A percentile compares a stretch with the other conserved stretches of the same genome.
These are phyloP conservation scores for Tricholoma saponaceum DNA, from an alignment of 768 basidiomycete genomes.

Conservation along the genomic window DNA sequence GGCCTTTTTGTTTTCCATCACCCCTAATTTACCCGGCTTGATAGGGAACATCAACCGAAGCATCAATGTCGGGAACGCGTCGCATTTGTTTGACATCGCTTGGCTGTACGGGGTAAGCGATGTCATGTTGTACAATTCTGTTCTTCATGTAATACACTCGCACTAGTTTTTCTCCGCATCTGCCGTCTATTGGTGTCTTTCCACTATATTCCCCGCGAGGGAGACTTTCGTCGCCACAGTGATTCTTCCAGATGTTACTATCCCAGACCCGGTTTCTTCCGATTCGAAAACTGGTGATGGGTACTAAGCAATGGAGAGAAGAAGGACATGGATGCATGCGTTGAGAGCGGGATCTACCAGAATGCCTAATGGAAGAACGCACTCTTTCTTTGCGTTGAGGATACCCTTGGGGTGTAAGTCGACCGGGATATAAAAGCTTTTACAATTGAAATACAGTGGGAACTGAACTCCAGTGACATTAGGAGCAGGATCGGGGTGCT, in stretches of 20 bases:
- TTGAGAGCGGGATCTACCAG: neutral
- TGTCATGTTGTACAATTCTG: neutral
- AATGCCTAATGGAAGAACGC: too few relatives aligned
- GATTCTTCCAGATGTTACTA: conserved; percentile 25
- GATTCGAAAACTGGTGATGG: neutral
- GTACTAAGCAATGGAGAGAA: neutral
- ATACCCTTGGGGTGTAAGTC: neutral
- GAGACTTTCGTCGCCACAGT: conserved; percentile 37
- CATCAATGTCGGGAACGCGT: conserved; percentile 56
- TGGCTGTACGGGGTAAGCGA: conserved; percentile 71
- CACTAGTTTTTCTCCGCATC: conserved; percentile 35
- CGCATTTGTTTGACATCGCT: conserved; percentile 61
- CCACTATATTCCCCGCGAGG: conserved; percentile 34
- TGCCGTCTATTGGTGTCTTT: conserved; percentile 32
- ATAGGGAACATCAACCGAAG: conserved; percentile 66
- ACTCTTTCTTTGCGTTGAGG: neutral
- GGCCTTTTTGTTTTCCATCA: conserved; percentile 63
- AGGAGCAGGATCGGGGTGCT: too few relatives aligned
- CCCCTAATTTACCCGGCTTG: conserved; percentile 74
- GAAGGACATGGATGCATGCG: neutral
- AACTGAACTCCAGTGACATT: too few relatives aligned
- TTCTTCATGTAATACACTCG: neutral
- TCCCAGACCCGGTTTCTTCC: neutral
- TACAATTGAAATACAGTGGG: too few relatives aligned
- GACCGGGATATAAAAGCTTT: neutral